These are phyloP conservation scores for Vachellia pachyceras DNA, from an alignment of 306 rosid genomes.

Conservation along the genomic window DNA sequence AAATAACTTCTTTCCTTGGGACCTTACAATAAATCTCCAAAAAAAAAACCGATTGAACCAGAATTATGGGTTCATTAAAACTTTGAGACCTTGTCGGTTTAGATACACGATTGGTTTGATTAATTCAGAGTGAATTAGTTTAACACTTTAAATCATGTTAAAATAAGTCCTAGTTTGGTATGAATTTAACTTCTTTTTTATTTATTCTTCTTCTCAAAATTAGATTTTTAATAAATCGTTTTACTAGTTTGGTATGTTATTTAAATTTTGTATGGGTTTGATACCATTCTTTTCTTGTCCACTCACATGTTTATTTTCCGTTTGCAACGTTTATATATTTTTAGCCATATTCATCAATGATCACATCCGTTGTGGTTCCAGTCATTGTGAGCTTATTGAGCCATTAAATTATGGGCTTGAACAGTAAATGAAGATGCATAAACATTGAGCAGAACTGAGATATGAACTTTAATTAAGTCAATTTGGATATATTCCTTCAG, in stretches of 20 bases:
- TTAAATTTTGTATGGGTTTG: too few species aligned
- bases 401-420: background rate
- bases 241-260: too few species aligned
- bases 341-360: background rate
- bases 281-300: background rate
- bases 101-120: background rate
- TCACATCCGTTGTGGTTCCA: background rate
- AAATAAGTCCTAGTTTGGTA: background rate
- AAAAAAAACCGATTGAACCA: background rate
- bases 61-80: background rate
- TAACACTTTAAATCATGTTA: background rate
- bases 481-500: background rate
- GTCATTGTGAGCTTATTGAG: background rate
- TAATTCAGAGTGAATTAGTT: background rate
- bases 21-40: too few species aligned
- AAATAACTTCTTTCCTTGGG: too few species aligned
- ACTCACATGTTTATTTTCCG: background rate
- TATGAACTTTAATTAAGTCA: too few species aligned
- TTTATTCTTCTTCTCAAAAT: too few species aligned
- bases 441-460: background rate
- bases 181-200: background rate
- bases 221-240: too few species aligned
- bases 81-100: background rate
- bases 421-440: background rate
- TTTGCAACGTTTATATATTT: background rate